Evolutionary conservation across 495 filamentous ascomycete species (phyloP), one percentile per base, ranked within the genome.

Genomic region (Geoglossum glabrum): DNA sequence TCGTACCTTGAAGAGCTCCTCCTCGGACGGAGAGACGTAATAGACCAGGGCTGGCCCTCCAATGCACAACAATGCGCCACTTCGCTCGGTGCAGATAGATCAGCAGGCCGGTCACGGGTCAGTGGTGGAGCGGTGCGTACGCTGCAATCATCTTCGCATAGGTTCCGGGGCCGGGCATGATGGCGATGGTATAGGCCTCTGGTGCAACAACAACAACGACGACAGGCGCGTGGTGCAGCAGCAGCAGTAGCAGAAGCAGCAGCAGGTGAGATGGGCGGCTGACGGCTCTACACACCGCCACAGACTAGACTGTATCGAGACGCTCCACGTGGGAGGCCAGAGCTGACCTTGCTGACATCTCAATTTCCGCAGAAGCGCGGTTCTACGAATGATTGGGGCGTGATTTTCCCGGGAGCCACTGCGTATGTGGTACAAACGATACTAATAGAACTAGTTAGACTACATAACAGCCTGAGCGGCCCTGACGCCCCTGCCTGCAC

Each of bases 41-140:
- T 78, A 73, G n/a, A 89, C 79, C 49, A 96, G 70, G 4, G 85
- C 84, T 31, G 90, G 90, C 26, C 92, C 92, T 40, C 92, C 92
- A 61, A 95, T 72, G 68, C 77, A 80, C 50, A 89, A 71, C 33
- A 74, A 72, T 31, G 72, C 74, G 50, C 82, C 83, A 46, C 90
- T 96, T 34, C 11, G n/a, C n/a, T 34, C 31, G 11, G 63, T 60
- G 56, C 27, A 10, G 0, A 71, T 59, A 70, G 66, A 54, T 67
- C 67, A 27, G 70, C 73, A 62, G 72, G 72, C 21, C 72, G 68
- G 6, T 75, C 76, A 59, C 3, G 30, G 21, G 30, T 6, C 5
- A 5, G 31, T 5, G 31, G 31, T 11, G 19, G 50, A 25, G 38
- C 55, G n/a, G 27, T 52, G 65, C 74, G 67, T 68, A 82, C 79